A percentile compares a stretch with the other conserved stretches of the same genome.
Evolutionary conservation across 2,329 filamentous ascomycete species (phyloP).

Genomic region (Pseudocercospora fijiensis): DNA sequence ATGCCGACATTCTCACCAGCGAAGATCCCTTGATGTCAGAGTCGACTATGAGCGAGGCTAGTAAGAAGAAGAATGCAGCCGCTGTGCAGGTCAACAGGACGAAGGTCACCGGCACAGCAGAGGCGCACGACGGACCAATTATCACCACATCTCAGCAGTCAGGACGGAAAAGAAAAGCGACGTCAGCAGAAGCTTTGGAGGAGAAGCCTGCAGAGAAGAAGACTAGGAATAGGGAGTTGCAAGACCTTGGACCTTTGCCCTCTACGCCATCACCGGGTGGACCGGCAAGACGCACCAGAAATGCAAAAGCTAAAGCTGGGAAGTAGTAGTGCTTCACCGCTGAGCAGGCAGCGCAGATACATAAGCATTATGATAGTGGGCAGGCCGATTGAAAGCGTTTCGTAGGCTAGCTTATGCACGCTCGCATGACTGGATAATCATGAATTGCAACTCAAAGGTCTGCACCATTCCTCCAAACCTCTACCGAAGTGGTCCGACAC

Average conservation of each 20-base stretch:
- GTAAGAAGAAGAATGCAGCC: slow-evolving; percentile 2
- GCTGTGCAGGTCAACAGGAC: slow-evolving; percentile 7
- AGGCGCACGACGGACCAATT: background rate
- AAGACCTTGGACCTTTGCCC: slow-evolving; percentile 8
- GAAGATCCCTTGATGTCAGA: slow-evolving; percentile 17
- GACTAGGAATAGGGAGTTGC: slow-evolving; percentile 14
- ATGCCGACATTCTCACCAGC: slow-evolving; percentile 4
- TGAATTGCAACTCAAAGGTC: background rate
- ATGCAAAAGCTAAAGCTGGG: slow-evolving; percentile 25
- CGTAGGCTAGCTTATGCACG: background rate
- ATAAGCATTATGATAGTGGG: background rate
- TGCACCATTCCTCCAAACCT: too few relatives aligned
- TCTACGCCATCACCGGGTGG: slow-evolving; percentile 13
- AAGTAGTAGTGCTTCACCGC: slow-evolving; percentile 15
- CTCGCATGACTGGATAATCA: background rate
- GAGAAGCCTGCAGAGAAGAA: slow-evolving; percentile 15
- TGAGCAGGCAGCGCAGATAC: background rate
- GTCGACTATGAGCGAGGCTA: background rate
- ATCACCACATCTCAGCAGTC: background rate
- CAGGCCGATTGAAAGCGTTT: slow-evolving; percentile 1
- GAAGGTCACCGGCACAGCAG: background rate
- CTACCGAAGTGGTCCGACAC: too few relatives aligned
- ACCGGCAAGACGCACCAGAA: slow-evolving; percentile 26
- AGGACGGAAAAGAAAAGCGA: slow-evolving; percentile 16
- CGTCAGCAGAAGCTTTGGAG: background rate